A percentile compares a stretch with the other conserved stretches of the same genome.
phyloP scores from a whole-genome alignment of 1,284 basidiomycete species.

The Papiliotrema nemorosa region DNA sequence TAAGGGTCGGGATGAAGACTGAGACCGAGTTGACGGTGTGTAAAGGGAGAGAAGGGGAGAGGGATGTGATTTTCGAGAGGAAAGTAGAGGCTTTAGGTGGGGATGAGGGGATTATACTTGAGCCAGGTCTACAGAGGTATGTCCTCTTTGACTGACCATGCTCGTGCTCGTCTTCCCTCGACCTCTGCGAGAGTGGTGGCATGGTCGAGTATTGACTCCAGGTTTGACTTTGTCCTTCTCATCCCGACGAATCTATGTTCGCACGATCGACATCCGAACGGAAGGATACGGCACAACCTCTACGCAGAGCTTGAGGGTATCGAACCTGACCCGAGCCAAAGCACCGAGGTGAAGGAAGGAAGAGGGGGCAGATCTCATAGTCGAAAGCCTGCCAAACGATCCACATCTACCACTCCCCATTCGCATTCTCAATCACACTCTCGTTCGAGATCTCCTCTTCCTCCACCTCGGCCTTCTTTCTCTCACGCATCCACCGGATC shows the following conservation, averaged over 20 bases:
- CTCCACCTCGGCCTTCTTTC: not conserved
- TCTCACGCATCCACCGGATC: too few species aligned
- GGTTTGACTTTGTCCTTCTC: conserved; percentile 30
- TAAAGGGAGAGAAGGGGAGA: conserved; percentile 15
- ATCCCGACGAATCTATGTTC: conserved; percentile 19
- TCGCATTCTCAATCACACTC: not conserved
- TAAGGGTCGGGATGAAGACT: conserved; percentile 20
- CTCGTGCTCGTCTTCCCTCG: too few species aligned
- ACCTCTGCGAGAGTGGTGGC: too few species aligned
- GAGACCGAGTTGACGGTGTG: conserved; percentile 15
- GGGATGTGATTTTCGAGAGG: conserved; percentile 24
- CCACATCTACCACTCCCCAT: not conserved
- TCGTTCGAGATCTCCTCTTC: not conserved
- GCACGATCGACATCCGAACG: conserved; percentile 26
- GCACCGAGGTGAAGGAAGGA: too few species aligned
- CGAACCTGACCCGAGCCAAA: not conserved
- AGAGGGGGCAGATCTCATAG: not conserved
- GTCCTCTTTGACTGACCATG: not conserved
- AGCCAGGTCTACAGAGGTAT: conserved; percentile 22
- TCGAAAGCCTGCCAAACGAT: not conserved
- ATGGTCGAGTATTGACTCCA: not conserved
- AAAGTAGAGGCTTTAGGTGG: conserved; percentile 19
- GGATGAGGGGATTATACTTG: conserved; percentile 20
- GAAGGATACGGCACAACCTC: conserved; percentile 18
- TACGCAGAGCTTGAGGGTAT: conserved; percentile 24